Base-by-base conservation (phyloP, 2,329 filamentous ascomycete species). In the Cladosporium colombiae region DNA sequence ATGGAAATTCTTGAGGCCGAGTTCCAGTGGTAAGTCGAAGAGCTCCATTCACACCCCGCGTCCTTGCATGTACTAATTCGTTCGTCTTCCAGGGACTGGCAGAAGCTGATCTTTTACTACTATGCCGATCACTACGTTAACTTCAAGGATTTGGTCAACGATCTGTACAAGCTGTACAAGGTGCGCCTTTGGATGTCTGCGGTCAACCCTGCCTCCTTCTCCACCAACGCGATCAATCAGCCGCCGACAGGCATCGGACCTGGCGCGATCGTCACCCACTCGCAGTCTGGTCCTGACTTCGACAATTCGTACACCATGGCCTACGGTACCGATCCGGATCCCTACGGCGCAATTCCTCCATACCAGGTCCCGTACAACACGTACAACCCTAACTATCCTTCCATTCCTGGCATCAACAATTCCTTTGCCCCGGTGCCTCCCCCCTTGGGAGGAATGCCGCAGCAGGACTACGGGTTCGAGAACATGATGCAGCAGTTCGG, bases 181-280 rank as follows among this genome's bases (percentile, higher is more conserved):
- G 97, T 94, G 25, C 88, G 96, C 72, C 99, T 99, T 74, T 99
- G 95, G 95, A 97, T 99, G 92, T 98, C 94, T 5, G 95, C 95
- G 4, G 96, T 99, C 78, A 99, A 99, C 76, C 95, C 95, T 8
- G 95, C 94, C 5, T 97, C 94, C 0, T 97, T 98, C 78, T 75
- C 75, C 4, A 74, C 76, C 23, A 72, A 74, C 31, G 74, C 76
- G 6, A 72, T 74, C 62, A 71, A 70, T 13, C 73, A 76, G 68
- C 74, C 76, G 40, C 76, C 76, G 21, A 74, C 71, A 62, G 76
- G 74, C 53, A 74, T 78, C 49, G 76, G 76, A 27, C 76, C 76
- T n/a, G 76, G 77, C 18, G 76, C 75, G 5, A 72, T 78, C 31
- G 68, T 69, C 7, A 61, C 46, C 25, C 65, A 59, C n/a, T 44